A percentile compares a stretch with the other conserved stretches of the same genome.
phyloP scores from a whole-genome alignment of 1,284 basidiomycete species.

The Farysia itapuensis region DNA sequence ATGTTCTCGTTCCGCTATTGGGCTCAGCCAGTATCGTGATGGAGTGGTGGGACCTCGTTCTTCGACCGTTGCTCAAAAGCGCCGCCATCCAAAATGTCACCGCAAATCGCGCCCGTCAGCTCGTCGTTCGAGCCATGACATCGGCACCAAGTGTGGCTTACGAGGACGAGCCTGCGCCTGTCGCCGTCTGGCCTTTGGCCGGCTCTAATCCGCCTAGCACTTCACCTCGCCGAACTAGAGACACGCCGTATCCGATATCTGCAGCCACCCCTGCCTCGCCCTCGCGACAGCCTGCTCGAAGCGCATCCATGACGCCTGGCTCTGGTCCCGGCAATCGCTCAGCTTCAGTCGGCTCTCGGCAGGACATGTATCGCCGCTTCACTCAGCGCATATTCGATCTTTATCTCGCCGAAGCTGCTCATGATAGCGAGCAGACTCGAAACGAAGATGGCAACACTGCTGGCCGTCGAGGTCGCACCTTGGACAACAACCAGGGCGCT shows the following conservation, averaged over 20 bases:
- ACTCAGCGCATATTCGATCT: constrained; percentile 48
- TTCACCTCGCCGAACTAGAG: constrained; percentile 18
- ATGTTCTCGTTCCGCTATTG: constrained; percentile 33
- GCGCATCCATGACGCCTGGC: constrained; percentile 3
- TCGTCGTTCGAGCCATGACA: constrained; percentile 45
- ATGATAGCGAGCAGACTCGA: constrained; percentile 14
- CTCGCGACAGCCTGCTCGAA: constrained; percentile 11
- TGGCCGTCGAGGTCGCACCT: constrained; percentile 5
- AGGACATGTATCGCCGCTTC: constrained; percentile 40
- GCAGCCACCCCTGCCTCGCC: constrained; percentile 18
- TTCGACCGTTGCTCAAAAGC: constrained; percentile 49
- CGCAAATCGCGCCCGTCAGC: constrained; percentile 36
- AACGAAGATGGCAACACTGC: constrained; percentile 5
- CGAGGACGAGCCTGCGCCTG: constrained; percentile 40
- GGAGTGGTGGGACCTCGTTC: constrained; percentile 54
- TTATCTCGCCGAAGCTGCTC: constrained; percentile 46
- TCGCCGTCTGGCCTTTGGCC: constrained; percentile 20
- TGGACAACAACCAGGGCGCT: constrained; percentile 7
- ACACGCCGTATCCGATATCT: constrained; percentile 37
- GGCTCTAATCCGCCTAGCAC: constrained; percentile 1
- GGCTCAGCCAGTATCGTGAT: constrained; percentile 32
- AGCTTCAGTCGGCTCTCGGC: constrained; percentile 11
- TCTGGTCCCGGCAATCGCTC: constrained; percentile 17
- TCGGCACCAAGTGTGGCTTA: constrained; percentile 39
- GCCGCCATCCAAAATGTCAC: constrained; percentile 24